phyloP scores from a whole-genome alignment of 1,284 basidiomycete species.

The Lignosus rhinocerotis region DNA sequence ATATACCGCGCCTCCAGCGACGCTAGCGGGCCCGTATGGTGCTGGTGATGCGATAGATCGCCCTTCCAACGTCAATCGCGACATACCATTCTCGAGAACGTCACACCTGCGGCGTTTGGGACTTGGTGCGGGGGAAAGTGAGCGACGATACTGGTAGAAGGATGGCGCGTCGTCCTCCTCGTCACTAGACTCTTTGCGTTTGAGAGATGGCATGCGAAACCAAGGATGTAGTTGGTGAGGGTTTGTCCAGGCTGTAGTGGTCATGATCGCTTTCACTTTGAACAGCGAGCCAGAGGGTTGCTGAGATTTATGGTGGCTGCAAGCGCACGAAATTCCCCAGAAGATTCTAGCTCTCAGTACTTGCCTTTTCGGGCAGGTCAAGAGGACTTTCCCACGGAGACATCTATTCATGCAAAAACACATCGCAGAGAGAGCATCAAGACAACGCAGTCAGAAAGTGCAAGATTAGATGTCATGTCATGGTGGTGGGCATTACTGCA shows the following conservation, averaged over 20 bases:
- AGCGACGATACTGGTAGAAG: constrained; percentile 16
- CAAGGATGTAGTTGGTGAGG: constrained; percentile 52
- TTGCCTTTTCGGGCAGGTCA: background rate
- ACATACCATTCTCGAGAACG: constrained; percentile 58
- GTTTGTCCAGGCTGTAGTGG: constrained; percentile 33
- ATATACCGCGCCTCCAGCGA: background rate
- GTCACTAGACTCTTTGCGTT: constrained; percentile 44
- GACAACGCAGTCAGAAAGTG: background rate
- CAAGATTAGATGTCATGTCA: constrained; percentile 17
- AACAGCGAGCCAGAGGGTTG: constrained; percentile 5
- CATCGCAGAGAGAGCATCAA: background rate
- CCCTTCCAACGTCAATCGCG: constrained; percentile 46
- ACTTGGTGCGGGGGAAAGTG: constrained; percentile 27
- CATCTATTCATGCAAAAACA: too few relatives aligned
- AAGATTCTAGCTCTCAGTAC: constrained; percentile 16
- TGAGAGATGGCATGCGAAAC: constrained; percentile 47
- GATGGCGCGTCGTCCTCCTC: constrained; percentile 21
- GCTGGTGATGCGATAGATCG: constrained; percentile 13
- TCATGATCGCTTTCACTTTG: constrained; percentile 21
- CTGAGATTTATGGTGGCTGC: constrained; percentile 21
- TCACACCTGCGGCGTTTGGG: constrained; percentile 51
- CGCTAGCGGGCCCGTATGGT: constrained; percentile 3
- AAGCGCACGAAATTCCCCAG: constrained; percentile 21
- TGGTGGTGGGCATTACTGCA: constrained; percentile 25
- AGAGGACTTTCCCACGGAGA: background rate